Evolutionary conservation across 2,329 filamentous ascomycete species (phyloP).

Genomic region (Neonectria coccinea): DNA sequence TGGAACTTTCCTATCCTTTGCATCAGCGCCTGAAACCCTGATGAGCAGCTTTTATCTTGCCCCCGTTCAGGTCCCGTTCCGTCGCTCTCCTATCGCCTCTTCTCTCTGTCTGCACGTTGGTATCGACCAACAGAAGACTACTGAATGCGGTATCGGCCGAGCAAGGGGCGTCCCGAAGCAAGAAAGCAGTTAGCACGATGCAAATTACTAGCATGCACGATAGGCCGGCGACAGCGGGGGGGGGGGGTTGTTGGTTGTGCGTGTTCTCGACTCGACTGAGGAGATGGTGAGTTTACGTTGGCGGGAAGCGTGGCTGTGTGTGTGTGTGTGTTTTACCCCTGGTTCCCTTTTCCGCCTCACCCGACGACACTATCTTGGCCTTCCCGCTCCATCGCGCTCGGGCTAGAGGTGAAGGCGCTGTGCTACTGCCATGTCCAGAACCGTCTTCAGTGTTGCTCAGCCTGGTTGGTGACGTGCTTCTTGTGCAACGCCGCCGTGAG

Average conservation of each 20-base stretch:
- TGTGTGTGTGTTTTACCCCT: neutral
- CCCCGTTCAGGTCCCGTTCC: neutral
- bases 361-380: no score
- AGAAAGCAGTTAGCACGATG: neutral
- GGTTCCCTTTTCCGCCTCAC: neutral
- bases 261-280: neutral
- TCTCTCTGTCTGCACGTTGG: neutral
- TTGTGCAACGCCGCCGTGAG: neutral
- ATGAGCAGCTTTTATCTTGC: neutral
- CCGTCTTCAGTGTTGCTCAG: neutral
- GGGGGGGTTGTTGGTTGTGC: neutral
- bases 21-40: neutral
- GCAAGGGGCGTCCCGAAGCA: neutral
- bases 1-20: neutral
- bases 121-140: neutral
- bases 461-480: neutral
- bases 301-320: neutral
- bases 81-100: neutral
- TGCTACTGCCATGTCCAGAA: neutral
- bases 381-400: no score
- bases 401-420: neutral
- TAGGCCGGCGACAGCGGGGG: neutral
- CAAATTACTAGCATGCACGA: neutral
- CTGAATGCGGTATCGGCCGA: neutral
- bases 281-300: neutral